Conservation (phyloP, 2,329 filamentous ascomycete genomes). For the Colletotrichum euphorbiae region DNA sequence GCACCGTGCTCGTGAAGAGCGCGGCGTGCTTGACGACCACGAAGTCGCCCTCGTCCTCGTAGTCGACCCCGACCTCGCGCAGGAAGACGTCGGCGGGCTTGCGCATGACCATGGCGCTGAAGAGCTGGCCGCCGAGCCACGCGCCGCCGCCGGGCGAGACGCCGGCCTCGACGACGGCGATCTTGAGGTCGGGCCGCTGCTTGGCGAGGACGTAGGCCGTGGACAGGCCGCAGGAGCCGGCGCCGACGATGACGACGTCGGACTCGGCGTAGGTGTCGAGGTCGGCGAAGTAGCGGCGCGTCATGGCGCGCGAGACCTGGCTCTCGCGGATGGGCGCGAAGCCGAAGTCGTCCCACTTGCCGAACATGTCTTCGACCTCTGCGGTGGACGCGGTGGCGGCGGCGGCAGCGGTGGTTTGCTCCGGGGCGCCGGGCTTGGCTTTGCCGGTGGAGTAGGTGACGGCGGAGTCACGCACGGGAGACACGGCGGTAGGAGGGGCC, state of each 20-base stretch:
- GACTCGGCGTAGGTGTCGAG: conserved; percentile 90
- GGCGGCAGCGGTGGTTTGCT: conserved; percentile 42
- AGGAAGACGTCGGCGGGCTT: conserved; percentile 91
- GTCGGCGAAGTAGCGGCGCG: conserved; percentile 90
- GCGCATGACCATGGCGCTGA: conserved; percentile 95
- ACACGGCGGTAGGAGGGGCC: conserved; percentile 81
- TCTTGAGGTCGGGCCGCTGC: conserved; percentile 88
- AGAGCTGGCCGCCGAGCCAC: conserved; percentile 94
- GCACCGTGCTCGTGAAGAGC: conserved; percentile 88
- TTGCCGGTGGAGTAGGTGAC: conserved; percentile 45
- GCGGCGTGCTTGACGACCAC: conserved; percentile 96
- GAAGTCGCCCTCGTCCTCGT: conserved; percentile 82
- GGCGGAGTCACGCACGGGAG: conserved; percentile 60
- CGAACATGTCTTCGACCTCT: conserved; percentile 66
- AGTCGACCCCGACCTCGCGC: conserved; percentile 82
- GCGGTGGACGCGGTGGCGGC: background rate
- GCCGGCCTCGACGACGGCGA: conserved; percentile 89
- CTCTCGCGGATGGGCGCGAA: conserved; percentile 92
- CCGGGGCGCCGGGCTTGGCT: conserved; percentile 61
- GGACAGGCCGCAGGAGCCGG: conserved; percentile 87
- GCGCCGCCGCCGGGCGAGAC: conserved; percentile 90
- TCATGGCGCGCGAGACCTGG: conserved; percentile 94
- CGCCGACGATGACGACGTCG: conserved; percentile 93
- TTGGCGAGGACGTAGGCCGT: conserved; percentile 87
- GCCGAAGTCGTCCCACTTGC: conserved; percentile 83